Evolutionary conservation across 352 stramenopile species (phyloP).

Genomic region (Pythium coloratum): DNA sequence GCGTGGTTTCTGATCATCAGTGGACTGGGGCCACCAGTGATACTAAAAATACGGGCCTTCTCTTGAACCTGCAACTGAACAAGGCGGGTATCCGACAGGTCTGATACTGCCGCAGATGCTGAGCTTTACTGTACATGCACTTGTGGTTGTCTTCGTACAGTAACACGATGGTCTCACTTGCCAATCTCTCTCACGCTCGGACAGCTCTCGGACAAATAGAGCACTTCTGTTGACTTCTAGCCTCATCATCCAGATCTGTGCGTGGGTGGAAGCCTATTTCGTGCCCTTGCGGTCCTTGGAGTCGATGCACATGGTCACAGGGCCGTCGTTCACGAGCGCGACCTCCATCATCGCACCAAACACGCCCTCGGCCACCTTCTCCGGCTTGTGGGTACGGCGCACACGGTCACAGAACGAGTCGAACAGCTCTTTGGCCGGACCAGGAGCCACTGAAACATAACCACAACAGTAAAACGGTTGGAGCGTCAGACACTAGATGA

Average conservation of each 20-base stretch:
- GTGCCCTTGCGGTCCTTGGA: constrained; percentile 67
- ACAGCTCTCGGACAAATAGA: too few relatives aligned
- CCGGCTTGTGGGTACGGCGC: constrained; percentile 46
- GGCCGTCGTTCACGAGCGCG: constrained; percentile 80
- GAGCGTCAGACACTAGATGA: not conserved
- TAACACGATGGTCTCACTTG: too few relatives aligned
- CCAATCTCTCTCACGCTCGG: too few relatives aligned
- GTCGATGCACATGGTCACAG: constrained; percentile 83
- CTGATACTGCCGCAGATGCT: too few relatives aligned
- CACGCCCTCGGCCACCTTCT: constrained; percentile 77
- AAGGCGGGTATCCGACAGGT: too few relatives aligned
- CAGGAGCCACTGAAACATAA: constrained; percentile 52
- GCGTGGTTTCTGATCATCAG: not conserved
- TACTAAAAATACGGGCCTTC: too few relatives aligned
- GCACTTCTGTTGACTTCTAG: not conserved
- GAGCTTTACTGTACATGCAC: too few relatives aligned
- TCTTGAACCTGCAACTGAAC: too few relatives aligned
- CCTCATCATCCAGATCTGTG: too few relatives aligned
- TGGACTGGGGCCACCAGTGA: too few relatives aligned
- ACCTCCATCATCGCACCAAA: constrained; percentile 89
- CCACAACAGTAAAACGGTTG: not conserved
- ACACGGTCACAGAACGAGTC: constrained; percentile 73
- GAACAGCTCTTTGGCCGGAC: constrained; percentile 71
- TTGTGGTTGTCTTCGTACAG: too few relatives aligned
- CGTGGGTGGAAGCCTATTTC: constrained; percentile 33